phyloP scores from a whole-genome alignment of 257 asterid genomes.

The Coffea canephora region DNA sequence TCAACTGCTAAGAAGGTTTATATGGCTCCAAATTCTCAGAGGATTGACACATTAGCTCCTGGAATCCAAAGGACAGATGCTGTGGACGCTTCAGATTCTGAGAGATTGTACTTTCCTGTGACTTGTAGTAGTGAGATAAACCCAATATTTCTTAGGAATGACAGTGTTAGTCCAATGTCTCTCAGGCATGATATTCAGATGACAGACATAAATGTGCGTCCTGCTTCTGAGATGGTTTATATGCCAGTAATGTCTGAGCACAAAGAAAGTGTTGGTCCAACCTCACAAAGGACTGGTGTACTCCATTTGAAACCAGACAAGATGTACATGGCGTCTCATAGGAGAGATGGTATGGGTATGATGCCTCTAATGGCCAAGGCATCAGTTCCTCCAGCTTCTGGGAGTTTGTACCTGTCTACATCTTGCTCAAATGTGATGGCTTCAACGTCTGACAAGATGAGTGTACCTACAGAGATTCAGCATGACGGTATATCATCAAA shows the following conservation, averaged over 20 bases:
- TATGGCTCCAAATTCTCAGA: slow-evolving; percentile 16
- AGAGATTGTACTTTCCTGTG: slow-evolving; percentile 20
- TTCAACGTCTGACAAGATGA: slow-evolving; percentile 16
- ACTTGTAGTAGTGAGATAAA: slow-evolving; percentile 12
- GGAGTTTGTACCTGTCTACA: slow-evolving; percentile 12
- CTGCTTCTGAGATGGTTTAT: slow-evolving; percentile 16
- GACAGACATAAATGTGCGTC: slow-evolving; percentile 17
- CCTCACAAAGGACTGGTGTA: slow-evolving; percentile 18
- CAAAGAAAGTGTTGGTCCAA: slow-evolving; percentile 18
- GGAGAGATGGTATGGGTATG: slow-evolving; percentile 11
- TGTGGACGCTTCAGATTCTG: slow-evolving; percentile 5
- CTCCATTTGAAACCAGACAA: slow-evolving; percentile 14
- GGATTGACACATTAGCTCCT: slow-evolving; percentile 8
- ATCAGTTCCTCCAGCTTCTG: background rate
- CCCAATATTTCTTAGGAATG: slow-evolving; percentile 18
- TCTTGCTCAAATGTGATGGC: slow-evolving; percentile 12
- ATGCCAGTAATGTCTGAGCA: slow-evolving; percentile 21
- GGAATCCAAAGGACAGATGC: slow-evolving; percentile 9
- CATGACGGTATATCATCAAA: slow-evolving; percentile 13
- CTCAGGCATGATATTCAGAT: slow-evolving; percentile 14
- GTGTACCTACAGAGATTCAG: slow-evolving; percentile 9
- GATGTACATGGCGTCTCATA: slow-evolving; percentile 10
- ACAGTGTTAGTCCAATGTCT: slow-evolving; percentile 5
- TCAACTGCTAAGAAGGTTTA: slow-evolving; percentile 10
- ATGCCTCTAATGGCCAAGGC: slow-evolving; percentile 14